A percentile compares a stretch with the other conserved stretches of the same genome.
Evolutionary conservation across 805 yeast species (phyloP).

Genomic region (Cyberlindnera saturnus): DNA sequence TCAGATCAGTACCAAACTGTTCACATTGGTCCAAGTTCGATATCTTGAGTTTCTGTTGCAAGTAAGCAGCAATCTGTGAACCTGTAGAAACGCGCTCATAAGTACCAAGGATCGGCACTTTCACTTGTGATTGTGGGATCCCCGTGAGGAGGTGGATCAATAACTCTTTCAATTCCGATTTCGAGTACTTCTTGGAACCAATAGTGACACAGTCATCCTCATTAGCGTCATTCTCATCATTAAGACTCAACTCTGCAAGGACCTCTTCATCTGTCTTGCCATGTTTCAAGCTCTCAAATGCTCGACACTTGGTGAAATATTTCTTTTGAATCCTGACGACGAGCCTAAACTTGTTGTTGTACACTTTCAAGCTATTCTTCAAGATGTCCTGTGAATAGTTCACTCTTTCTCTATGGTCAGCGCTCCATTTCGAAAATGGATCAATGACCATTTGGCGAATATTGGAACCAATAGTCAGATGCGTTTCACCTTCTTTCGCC

Average conservation of each 20-base stretch:
- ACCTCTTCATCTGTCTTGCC: constrained; percentile 41
- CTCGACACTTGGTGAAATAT: constrained; percentile 73
- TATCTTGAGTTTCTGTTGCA: constrained; percentile 40
- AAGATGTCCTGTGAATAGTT: constrained; percentile 53
- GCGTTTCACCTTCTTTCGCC: constrained; percentile 51
- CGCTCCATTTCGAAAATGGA: constrained; percentile 73
- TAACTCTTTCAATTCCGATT: constrained; percentile 35
- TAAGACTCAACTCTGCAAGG: constrained; percentile 16
- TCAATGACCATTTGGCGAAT: constrained; percentile 54
- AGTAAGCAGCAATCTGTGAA: constrained; percentile 52
- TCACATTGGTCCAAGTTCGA: constrained; percentile 55
- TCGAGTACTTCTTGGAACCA: constrained; percentile 33
- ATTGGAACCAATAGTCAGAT: constrained; percentile 54
- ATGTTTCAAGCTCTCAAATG: constrained; percentile 58
- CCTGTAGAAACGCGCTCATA: constrained; percentile 61
- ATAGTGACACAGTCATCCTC: constrained; percentile 24
- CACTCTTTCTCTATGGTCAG: constrained; percentile 63
- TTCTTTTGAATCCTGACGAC: constrained; percentile 56
- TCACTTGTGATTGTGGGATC: constrained; percentile 48
- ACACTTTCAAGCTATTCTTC: constrained; percentile 43
- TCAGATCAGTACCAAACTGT: constrained; percentile 64
- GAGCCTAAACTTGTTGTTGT: constrained; percentile 37
- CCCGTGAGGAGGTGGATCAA: constrained; percentile 37
- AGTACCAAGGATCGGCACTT: constrained; percentile 64
- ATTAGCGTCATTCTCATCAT: constrained; percentile 13